Evolutionary conservation across 768 basidiomycete species (phyloP), one percentile per base, ranked within the genome.

Genomic region (Leccinum rimulosum): DNA sequence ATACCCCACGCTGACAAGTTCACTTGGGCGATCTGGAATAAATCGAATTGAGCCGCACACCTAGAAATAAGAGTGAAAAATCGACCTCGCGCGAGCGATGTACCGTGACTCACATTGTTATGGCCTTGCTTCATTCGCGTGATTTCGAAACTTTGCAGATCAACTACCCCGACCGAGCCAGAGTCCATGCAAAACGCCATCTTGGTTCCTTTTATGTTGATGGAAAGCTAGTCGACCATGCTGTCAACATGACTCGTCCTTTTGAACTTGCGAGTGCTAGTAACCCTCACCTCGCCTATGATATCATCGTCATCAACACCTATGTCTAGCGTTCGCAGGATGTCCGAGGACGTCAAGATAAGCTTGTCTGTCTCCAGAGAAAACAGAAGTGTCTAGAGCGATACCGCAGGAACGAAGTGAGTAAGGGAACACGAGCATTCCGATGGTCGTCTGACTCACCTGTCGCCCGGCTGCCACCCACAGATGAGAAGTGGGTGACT

Each of bases 1-100:
- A 65, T 88, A 93, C 2, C 91, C 91, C 6, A 84, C 90, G 60
- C 87, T 91, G 25, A 94, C 78, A 12, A 91, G 66, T 69, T 93
- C 92, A 47, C 77, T 79, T 4, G 88, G 84, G 25, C 89, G 79
- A 67, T 81, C 81, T 7, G 89, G 86, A 59, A 93, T 83, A 68
- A 91, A 93, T 59, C 77, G 82, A 40, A 88, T 84, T 17, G 81
- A 80, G 11, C 83, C 85, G 50, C 88, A 90, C 12, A 93, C 82
- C 91, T 93, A 65, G 36, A 60, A 55, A 57, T 60, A 53, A 59
- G 58, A 12, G 31, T 51, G 27, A 58, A 30, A n/a, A 28, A 33
- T 27, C 15, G 11, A 53, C 50, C 30, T 15, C 8, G 12, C 28
- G 30, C n/a, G 36, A 52, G 19, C n/a, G 52, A 31, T 9, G 38